These are phyloP conservation scores for Colletotrichum incanum DNA, from an alignment of 2,329 filamentous ascomycete species.

Conservation along the genomic window DNA sequence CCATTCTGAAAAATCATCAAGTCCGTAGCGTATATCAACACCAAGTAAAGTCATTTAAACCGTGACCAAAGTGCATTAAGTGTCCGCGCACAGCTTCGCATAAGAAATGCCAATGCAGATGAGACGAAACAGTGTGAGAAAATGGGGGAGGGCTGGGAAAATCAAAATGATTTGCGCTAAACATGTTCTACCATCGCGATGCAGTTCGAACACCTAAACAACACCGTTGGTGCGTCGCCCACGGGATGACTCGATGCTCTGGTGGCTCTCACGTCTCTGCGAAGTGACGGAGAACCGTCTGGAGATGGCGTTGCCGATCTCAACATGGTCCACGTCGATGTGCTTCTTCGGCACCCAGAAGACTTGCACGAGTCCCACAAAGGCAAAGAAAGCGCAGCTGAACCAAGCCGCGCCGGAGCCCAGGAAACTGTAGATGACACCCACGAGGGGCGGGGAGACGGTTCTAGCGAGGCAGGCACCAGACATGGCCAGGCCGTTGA, in stretches of 20 bases:
- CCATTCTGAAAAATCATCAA: conserved; percentile 8
- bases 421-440: conserved; percentile 76
- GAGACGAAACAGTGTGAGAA: conserved; percentile 3
- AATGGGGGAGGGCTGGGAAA: neutral
- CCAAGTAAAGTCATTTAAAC: neutral
- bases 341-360: conserved; percentile 41
- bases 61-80: conserved; percentile 8
- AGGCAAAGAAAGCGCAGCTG: conserved; percentile 49
- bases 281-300: conserved; percentile 30
- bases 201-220: neutral
- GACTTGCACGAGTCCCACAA: conserved; percentile 38
- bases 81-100: conserved; percentile 4
- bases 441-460: conserved; percentile 77
- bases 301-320: conserved; percentile 35
- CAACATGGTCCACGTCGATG: conserved; percentile 47
- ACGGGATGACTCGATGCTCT: conserved; percentile 29
- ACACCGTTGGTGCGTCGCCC: conserved; percentile 21
- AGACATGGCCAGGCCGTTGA: conserved; percentile 81
- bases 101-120: conserved; percentile 20
- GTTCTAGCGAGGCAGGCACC: conserved; percentile 81
- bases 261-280: conserved; percentile 21
- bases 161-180: neutral
- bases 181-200: neutral
- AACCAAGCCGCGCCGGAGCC: conserved; percentile 61
- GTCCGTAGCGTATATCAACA: conserved; percentile 9